Percentiles rank a stretch among this genome's conserved stretches.
phyloP scores from a whole-genome alignment of 2,329 filamentous ascomycete genomes.

The Lachnum nothofagi region DNA sequence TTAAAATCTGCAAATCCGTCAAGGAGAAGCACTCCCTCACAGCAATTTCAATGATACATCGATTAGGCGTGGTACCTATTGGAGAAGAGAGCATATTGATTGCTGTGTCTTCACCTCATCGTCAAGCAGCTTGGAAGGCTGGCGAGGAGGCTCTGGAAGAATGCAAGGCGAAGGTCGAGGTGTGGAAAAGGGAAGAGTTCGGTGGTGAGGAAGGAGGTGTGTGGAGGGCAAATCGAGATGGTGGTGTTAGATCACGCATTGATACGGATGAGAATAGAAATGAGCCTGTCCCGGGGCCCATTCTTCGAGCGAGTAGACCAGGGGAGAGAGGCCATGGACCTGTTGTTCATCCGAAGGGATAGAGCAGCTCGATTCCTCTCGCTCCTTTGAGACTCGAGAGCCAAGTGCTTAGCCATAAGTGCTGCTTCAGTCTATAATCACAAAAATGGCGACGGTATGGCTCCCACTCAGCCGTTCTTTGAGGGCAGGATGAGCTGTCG shows the following conservation, averaged over 20 bases:
- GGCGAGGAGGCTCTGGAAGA: constrained; percentile 85
- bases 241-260: constrained; percentile 36
- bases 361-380: too few relatives aligned
- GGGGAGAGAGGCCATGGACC: constrained; percentile 29
- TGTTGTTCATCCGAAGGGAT: constrained; percentile 15
- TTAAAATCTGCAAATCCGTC: constrained; percentile 56
- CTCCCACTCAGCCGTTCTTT: too few relatives aligned
- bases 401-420: too few relatives aligned
- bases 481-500: too few relatives aligned
- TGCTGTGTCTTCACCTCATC: constrained; percentile 76
- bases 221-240: constrained; percentile 85
- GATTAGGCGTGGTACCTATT: constrained; percentile 78
- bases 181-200: constrained; percentile 94
- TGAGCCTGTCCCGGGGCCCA: constrained; percentile 11
- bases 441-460: too few relatives aligned
- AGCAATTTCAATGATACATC: constrained; percentile 75
- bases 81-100: constrained; percentile 93
- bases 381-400: too few relatives aligned
- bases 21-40: constrained; percentile 58
- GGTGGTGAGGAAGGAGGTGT: constrained; percentile 66
- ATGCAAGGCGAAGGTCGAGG: constrained; percentile 82
- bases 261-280: constrained; percentile 9
- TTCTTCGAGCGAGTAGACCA: constrained; percentile 18
- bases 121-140: constrained; percentile 78
- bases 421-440: too few relatives aligned